phyloP scores from a whole-genome alignment of 2,329 filamentous ascomycete genomes.

The Stachybotrys echinatus region DNA sequence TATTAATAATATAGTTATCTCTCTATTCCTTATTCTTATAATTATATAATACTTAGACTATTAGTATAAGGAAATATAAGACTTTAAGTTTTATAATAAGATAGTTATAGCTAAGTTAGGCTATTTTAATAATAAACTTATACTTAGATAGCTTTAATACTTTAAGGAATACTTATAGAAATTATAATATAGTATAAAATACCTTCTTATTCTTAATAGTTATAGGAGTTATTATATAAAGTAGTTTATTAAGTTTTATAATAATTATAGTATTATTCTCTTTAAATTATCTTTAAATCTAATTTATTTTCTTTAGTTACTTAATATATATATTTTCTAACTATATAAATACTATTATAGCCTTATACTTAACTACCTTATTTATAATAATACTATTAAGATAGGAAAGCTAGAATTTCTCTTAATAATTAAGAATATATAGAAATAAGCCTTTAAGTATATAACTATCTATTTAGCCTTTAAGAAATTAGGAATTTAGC shows the following conservation, averaged over 20 bases:
- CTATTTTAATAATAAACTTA: background rate
- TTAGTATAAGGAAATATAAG: background rate
- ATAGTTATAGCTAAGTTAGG: background rate
- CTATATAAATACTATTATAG: no score
- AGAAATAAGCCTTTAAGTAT: background rate
- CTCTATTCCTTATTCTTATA: constrained; percentile 6
- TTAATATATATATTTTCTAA: constrained; percentile 1
- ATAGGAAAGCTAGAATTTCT: background rate
- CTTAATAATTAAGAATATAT: background rate
- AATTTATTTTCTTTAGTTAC: background rate
- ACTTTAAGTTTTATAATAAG: background rate
- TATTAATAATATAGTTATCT: background rate
- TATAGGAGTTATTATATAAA: background rate
- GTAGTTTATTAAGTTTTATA: constrained; percentile 1
- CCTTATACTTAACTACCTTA: background rate
- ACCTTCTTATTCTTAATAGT: constrained; percentile 1
- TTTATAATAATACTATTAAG: background rate
- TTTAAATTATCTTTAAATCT: constrained; percentile 1
- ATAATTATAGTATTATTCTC: constrained; percentile 1
- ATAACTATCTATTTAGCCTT: no score
- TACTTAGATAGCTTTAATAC: constrained; percentile 1
- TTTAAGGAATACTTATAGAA: background rate
- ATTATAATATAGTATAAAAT: background rate
- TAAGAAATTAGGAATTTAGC: no score
- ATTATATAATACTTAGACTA: background rate